phyloP scores from a whole-genome alignment of 2,329 filamentous ascomycete genomes.

The Leptoxyphium fumago region DNA sequence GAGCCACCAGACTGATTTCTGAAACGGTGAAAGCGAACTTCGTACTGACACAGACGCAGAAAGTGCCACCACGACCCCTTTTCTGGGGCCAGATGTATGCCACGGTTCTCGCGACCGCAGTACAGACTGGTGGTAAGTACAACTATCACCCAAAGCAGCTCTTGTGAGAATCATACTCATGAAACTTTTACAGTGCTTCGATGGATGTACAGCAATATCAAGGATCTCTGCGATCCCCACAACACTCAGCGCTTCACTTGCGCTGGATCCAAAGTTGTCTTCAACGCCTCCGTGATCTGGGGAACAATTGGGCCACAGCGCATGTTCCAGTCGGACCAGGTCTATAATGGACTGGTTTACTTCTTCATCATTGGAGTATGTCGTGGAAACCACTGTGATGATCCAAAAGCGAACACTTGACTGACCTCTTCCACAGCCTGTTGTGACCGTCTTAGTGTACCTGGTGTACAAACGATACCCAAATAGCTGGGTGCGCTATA shows the following conservation, averaged over 20 bases:
- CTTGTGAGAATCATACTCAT: slow-evolving; percentile 62
- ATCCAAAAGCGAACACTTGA: neutral
- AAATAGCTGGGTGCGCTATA: slow-evolving; percentile 8
- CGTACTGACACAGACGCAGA: slow-evolving; percentile 25
- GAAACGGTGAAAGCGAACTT: too few species aligned
- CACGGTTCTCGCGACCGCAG: neutral
- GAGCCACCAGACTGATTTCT: neutral
- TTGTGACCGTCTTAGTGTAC: slow-evolving; percentile 63
- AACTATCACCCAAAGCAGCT: neutral
- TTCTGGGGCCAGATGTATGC: slow-evolving; percentile 48
- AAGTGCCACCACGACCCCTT: slow-evolving; percentile 64
- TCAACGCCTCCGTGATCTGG: slow-evolving; percentile 83
- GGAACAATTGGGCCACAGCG: slow-evolving; percentile 29
- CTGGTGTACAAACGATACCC: slow-evolving; percentile 31
- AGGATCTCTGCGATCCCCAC: slow-evolving; percentile 59
- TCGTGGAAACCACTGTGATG: neutral
- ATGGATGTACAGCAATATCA: slow-evolving; percentile 75
- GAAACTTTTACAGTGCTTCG: slow-evolving; percentile 65
- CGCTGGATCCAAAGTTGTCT: slow-evolving; percentile 74
- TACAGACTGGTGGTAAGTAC: neutral
- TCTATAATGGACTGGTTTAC: slow-evolving; percentile 66
- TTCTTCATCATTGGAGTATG: slow-evolving; percentile 57
- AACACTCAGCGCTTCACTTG: slow-evolving; percentile 84
- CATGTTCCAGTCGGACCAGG: slow-evolving; percentile 46
- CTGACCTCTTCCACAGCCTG: slow-evolving; percentile 16